Conservation (phyloP, 139 green algal genomes). For the Chlorella sp. region DNA sequence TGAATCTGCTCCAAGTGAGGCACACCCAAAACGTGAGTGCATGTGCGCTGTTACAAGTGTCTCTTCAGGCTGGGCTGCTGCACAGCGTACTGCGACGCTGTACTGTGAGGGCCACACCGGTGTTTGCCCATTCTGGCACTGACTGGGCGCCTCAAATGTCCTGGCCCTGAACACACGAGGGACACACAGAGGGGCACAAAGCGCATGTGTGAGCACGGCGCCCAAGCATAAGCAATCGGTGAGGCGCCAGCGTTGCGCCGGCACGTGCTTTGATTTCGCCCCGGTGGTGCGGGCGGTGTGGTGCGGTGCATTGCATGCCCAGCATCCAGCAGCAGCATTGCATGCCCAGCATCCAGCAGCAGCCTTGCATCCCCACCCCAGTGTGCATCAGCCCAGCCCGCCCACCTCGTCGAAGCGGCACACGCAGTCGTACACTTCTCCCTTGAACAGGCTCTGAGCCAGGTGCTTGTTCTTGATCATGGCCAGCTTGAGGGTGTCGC, state of each 20-base stretch:
- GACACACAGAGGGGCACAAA: background rate
- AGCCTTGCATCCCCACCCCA: background rate
- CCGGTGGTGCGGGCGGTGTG: no score
- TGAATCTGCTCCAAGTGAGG: background rate
- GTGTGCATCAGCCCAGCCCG: background rate
- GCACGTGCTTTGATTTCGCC: background rate
- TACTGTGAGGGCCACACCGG: no score
- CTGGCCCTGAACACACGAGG: background rate
- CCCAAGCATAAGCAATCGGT: background rate
- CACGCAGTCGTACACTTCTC: conserved; percentile 95
- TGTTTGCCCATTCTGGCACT: no score
- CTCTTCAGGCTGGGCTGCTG: background rate
- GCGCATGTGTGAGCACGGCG: background rate
- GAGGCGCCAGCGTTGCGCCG: no score
- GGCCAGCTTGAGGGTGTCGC: conserved; percentile 94
- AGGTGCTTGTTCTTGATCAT: conserved; percentile 97
- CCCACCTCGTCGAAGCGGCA: conserved; percentile 63
- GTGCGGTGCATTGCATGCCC: background rate
- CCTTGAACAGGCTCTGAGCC: conserved; percentile 83
- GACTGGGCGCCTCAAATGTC: background rate
- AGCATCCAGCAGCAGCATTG: background rate
- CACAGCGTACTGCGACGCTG: background rate
- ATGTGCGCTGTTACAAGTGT: background rate
- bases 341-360: background rate
- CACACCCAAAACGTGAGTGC: background rate